Conservation (phyloP, 2,329 filamentous ascomycete species). For the Rhinocladiella similis region DNA sequence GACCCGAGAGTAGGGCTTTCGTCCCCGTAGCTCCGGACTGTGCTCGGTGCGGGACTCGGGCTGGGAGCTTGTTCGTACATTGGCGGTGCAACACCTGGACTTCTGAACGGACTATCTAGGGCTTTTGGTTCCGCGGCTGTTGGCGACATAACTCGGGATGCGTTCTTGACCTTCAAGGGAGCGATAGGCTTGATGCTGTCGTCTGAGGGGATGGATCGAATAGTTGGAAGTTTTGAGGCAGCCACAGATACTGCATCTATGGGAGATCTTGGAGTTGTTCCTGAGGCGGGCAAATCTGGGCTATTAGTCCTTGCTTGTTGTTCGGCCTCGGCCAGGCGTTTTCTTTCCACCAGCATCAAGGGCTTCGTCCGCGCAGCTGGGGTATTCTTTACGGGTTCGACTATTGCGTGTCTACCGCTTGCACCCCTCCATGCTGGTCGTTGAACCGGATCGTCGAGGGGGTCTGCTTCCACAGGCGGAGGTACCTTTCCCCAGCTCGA, state of each 20-base stretch:
- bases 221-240: slow-evolving; percentile 30
- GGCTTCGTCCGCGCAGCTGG: slow-evolving; percentile 44
- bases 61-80: slow-evolving; percentile 9
- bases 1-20: slow-evolving; percentile 25
- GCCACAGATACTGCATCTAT: slow-evolving; percentile 35
- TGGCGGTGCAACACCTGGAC: slow-evolving; percentile 10
- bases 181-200: slow-evolving; percentile 44
- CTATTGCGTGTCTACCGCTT: slow-evolving; percentile 66
- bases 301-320: not conserved
- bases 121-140: slow-evolving; percentile 5
- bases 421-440: slow-evolving; percentile 68
- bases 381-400: slow-evolving; percentile 65
- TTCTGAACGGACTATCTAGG: slow-evolving; percentile 25
- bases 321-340: slow-evolving; percentile 19
- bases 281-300: not conserved
- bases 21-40: slow-evolving; percentile 10
- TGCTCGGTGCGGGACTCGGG: slow-evolving; percentile 16
- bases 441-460: slow-evolving; percentile 48
- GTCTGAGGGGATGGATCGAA: slow-evolving; percentile 29
- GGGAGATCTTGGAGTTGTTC: slow-evolving; percentile 14
- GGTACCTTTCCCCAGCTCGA: slow-evolving; percentile 33
- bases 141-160: slow-evolving; percentile 31
- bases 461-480: slow-evolving; percentile 38
- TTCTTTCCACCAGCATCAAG: slow-evolving; percentile 32
- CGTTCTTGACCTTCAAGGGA: slow-evolving; percentile 43